Base-by-base conservation (phyloP, 768 basidiomycete species). In the Tubosaeta sp. region DNA sequence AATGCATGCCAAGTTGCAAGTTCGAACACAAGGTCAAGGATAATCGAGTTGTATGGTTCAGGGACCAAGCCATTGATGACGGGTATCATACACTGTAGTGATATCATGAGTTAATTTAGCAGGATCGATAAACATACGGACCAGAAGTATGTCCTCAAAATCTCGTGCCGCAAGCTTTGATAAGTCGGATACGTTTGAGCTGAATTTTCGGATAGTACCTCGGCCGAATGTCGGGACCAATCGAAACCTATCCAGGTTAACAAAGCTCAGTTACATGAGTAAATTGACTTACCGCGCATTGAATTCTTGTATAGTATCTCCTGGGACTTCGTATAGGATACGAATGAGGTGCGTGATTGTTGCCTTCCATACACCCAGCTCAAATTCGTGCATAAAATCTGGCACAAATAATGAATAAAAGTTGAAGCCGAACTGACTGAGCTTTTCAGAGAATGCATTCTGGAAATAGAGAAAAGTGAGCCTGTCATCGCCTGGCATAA, bases 101-200 rank as follows among this genome's bases (percentile, higher is more conserved):
- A 18, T 21, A 31, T 44, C 10, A 31, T n/a, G 29, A 14, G 22
- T 24, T 29, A 27, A 25, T 6, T n/a, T 16, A 32, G 22, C 25
- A 18, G 1, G 2, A 21, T 13, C 11, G 18, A 24, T 27, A 13
- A 32, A 21, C 12, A 19, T 2, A 50, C 11, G 4, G 31, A 54
- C 54, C 57, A 73, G 73, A 0, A 75, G 52, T 0, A 75, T 54
- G 18, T 76, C 72, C 42, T 76, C 69, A 50, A 64, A 76, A 42
- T 76, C 69, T 1, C 59, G 52, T 1, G 69, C 74, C 0, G 69
- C 73, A 1, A 74, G 54, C 39, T 67, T 66, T 25, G 63, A 66
- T 39, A 76, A 50, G 3, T 54, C 65, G 0, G 71, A 69, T 0
- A 64, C 68, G 57, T 76, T 71, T 14, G 52, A 43, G 4, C 44